phyloP scores from a whole-genome alignment of 78 protist genomes.

The Acrasis kona region DNA sequence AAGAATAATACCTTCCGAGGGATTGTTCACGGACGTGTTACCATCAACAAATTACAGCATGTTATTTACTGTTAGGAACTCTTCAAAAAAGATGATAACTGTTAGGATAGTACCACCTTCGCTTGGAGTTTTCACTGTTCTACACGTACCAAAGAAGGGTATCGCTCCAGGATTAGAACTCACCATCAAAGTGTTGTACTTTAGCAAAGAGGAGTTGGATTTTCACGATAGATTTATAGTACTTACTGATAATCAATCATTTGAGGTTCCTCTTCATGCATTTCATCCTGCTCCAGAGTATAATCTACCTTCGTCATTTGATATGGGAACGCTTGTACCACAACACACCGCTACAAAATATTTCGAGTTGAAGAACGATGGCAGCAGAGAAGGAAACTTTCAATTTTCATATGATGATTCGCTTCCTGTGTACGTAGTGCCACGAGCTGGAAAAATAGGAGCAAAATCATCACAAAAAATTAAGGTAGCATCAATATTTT shows the following conservation, averaged over 20 bases:
- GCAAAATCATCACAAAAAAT: no score
- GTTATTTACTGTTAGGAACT: no score
- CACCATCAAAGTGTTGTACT: constrained; percentile 4
- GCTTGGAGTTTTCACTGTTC: no score
- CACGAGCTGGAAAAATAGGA: no score
- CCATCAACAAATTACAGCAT: no score
- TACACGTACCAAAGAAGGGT: no score
- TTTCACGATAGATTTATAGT: background rate
- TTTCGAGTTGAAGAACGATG: constrained; percentile 1
- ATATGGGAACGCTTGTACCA: background rate
- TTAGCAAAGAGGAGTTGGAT: background rate
- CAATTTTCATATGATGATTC: background rate
- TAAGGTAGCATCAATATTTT: no score
- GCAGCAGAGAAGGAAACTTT: constrained; percentile 7
- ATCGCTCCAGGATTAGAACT: constrained; percentile 25
- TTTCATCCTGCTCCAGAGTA: constrained; percentile 10
- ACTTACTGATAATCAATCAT: background rate
- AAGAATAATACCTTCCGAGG: no score
- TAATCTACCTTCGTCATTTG: background rate
- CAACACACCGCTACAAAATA: constrained; percentile 11
- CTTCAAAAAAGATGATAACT: no score
- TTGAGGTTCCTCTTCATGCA: constrained; percentile 11
- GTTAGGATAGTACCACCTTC: no score
- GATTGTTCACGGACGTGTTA: no score
- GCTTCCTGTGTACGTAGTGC: no score